These are phyloP conservation scores for Populus euphratica DNA, from an alignment of 345 rosid genomes.

Conservation along the genomic window DNA sequence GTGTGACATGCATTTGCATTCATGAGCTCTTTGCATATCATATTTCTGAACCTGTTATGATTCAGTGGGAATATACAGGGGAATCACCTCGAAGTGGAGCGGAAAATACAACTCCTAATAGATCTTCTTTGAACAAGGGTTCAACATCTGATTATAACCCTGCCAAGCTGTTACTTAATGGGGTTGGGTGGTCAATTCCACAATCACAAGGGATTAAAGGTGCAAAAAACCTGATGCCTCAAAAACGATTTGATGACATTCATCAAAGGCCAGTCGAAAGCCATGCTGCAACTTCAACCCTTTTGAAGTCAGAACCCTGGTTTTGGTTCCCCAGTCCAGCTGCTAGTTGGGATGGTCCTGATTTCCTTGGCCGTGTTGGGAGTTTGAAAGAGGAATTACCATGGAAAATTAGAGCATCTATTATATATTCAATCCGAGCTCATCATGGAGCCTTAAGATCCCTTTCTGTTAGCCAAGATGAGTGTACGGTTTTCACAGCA, in stretches of 20 bases:
- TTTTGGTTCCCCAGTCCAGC: slow-evolving; percentile 93
- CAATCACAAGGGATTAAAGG: slow-evolving; percentile 65
- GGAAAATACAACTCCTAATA: slow-evolving; percentile 42
- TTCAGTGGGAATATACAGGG: slow-evolving; percentile 89
- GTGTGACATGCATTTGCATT: background rate
- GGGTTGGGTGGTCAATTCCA: slow-evolving; percentile 75
- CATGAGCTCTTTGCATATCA: slow-evolving; percentile 5
- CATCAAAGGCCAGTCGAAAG: slow-evolving; percentile 33
- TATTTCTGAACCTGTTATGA: slow-evolving; percentile 36
- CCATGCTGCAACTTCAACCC: slow-evolving; percentile 39
- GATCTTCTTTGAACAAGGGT: slow-evolving; percentile 39
- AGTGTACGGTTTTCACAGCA: slow-evolving; percentile 78
- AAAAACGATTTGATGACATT: slow-evolving; percentile 36
- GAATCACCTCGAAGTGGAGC: slow-evolving; percentile 56
- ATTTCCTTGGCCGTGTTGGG: slow-evolving; percentile 68
- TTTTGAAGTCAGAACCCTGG: slow-evolving; percentile 69
- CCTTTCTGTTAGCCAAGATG: slow-evolving; percentile 76
- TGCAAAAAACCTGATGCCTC: slow-evolving; percentile 53
- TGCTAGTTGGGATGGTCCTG: slow-evolving; percentile 80
- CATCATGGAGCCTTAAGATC: slow-evolving; percentile 86
- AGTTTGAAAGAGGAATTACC: slow-evolving; percentile 70
- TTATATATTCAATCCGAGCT: slow-evolving; percentile 69
- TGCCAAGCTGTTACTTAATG: slow-evolving; percentile 72
- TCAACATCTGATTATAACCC: slow-evolving; percentile 60
- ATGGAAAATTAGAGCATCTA: slow-evolving; percentile 85